phyloP scores from a whole-genome alignment of 1,284 basidiomycete genomes.

The Puccinia polysora region DNA sequence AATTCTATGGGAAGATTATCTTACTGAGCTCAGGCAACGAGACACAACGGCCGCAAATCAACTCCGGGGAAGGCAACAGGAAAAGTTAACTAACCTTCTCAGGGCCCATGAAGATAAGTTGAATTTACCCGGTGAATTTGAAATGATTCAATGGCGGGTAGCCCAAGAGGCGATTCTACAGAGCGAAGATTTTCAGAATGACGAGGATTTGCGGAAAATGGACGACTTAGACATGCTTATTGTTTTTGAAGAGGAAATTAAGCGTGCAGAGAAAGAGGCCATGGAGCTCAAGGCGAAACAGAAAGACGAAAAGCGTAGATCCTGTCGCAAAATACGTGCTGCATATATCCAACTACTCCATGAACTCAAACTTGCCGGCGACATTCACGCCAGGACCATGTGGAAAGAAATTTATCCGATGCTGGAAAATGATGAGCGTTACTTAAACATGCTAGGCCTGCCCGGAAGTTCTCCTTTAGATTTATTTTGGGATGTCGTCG shows the following conservation, averaged over 20 bases:
- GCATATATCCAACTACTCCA: constrained; percentile 73
- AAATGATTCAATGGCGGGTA: constrained; percentile 74
- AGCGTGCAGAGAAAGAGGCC: constrained; percentile 77
- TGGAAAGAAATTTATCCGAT: constrained; percentile 82
- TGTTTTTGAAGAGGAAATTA: constrained; percentile 85
- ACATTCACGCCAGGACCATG: constrained; percentile 73
- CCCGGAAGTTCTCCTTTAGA: constrained; percentile 91
- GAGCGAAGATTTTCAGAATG: constrained; percentile 70
- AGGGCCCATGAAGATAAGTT: constrained; percentile 41
- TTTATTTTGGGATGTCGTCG: constrained; percentile 90
- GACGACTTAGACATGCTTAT: constrained; percentile 82
- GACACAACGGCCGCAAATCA: constrained; percentile 65
- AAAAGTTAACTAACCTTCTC: constrained; percentile 32
- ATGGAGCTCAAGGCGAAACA: constrained; percentile 72
- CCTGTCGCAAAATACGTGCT: constrained; percentile 79
- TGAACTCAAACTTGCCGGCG: constrained; percentile 63
- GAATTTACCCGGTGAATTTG: constrained; percentile 36
- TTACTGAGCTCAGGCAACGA: constrained; percentile 71
- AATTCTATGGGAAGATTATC: constrained; percentile 82
- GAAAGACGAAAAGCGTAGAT: constrained; percentile 74
- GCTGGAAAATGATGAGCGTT: constrained; percentile 73
- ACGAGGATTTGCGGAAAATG: constrained; percentile 68
- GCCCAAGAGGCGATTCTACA: constrained; percentile 70
- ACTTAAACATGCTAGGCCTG: constrained; percentile 76
- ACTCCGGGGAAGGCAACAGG: constrained; percentile 40